Percentiles rank a stretch among this genome's conserved stretches.
Evolutionary conservation across 306 rosid genomes (phyloP).

Genomic region (Quercus parvula): DNA sequence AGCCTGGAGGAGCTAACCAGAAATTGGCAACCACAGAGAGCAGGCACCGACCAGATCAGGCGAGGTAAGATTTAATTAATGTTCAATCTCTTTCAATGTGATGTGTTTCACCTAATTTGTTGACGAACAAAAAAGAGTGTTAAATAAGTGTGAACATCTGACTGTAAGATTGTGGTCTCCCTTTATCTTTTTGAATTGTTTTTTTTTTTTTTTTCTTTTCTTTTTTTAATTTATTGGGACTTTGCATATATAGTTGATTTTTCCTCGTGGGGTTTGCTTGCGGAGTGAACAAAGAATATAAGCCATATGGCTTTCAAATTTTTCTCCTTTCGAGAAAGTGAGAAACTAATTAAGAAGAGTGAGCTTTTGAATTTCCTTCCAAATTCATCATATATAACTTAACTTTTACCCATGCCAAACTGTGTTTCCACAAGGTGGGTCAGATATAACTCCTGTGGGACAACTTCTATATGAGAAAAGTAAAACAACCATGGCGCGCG

Average conservation of each 20-base stretch:
- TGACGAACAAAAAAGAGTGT: constrained; percentile 19
- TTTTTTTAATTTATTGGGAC: neutral
- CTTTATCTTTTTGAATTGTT: neutral
- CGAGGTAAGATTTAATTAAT: constrained; percentile 11
- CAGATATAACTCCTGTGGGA: constrained; percentile 15
- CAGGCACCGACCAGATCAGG: neutral
- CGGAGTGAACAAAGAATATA: neutral
- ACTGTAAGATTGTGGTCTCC: neutral
- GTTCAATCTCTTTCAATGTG: constrained; percentile 3
- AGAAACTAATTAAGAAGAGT: neutral
- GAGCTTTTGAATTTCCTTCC: neutral
- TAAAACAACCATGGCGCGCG: neutral
- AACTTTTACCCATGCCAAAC: constrained; percentile 10
- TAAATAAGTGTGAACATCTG: constrained; percentile 18
- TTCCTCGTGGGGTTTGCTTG: constrained; percentile 9
- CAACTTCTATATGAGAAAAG: constrained; percentile 4
- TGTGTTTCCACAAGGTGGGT: constrained; percentile 21
- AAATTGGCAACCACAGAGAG: constrained; percentile 18
- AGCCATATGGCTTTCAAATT: neutral
- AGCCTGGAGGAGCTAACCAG: neutral
- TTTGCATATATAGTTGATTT: constrained; percentile 3
- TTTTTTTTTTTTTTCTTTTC: neutral
- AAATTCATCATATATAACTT: constrained; percentile 12
- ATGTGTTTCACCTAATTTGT: constrained; percentile 5
- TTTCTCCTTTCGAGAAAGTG: neutral